These are phyloP conservation scores for Microbotryum silenes-acaulis DNA, from an alignment of 1,284 basidiomycete genomes.

Conservation along the genomic window DNA sequence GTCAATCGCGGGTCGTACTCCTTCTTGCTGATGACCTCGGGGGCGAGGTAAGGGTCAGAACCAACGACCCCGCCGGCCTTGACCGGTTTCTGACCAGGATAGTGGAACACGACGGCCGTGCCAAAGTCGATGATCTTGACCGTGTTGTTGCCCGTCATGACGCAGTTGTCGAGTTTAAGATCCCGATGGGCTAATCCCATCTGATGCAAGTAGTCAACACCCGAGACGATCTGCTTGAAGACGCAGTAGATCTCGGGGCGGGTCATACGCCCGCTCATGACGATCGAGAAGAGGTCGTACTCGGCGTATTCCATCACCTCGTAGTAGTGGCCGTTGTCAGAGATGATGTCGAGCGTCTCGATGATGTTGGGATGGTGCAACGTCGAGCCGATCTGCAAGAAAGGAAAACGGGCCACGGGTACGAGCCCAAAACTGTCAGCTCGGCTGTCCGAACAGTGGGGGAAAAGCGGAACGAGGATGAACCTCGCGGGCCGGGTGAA, in stretches of 20 bases:
- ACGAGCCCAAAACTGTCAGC: neutral
- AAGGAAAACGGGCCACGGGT: neutral
- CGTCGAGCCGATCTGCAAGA: slow-evolving; percentile 67
- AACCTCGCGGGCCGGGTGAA: neutral
- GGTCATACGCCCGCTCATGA: slow-evolving; percentile 99
- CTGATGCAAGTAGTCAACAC: slow-evolving; percentile 94
- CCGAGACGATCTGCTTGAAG: slow-evolving; percentile 96
- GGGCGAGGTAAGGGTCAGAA: slow-evolving; percentile 95
- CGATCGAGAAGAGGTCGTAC: slow-evolving; percentile 95
- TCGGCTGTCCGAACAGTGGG: neutral
- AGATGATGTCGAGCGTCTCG: slow-evolving; percentile 96
- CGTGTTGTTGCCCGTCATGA: slow-evolving; percentile 88
- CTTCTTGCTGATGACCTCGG: slow-evolving; percentile 74
- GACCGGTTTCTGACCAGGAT: slow-evolving; percentile 78
- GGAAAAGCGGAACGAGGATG: neutral
- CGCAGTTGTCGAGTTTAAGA: slow-evolving; percentile 98
- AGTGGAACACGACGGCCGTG: slow-evolving; percentile 97
- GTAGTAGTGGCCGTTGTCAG: slow-evolving; percentile 95
- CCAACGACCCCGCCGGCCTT: slow-evolving; percentile 87
- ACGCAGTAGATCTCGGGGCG: slow-evolving; percentile 98
- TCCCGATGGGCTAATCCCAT: slow-evolving; percentile 97
- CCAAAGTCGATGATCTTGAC: slow-evolving; percentile 99
- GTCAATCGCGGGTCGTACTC: slow-evolving; percentile 93
- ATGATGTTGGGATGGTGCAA: slow-evolving; percentile 96
- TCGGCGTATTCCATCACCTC: slow-evolving; percentile 99